Evolutionary conservation across 2,329 filamentous ascomycete genomes (phyloP), one percentile per base, ranked within the genome.

Genomic region (Diaporthe amygdali): DNA sequence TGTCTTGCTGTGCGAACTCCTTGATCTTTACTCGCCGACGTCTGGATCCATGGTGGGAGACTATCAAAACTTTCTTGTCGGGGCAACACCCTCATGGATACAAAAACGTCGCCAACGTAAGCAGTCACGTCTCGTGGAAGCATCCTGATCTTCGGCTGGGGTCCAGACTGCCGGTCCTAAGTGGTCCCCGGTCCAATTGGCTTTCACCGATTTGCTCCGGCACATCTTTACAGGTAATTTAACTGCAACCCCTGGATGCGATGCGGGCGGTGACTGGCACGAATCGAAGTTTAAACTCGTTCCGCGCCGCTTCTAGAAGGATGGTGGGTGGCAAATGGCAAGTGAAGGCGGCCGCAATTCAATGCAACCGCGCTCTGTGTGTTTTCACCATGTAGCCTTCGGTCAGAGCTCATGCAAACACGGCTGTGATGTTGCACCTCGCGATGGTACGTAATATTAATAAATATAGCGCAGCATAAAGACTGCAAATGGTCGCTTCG

Each of bases 381-480:
- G 12, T 8, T 8, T n/a, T 49, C 59, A 14, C 25, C 41, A 37
- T 8, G 27, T 22, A 27, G 27, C 41, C 14, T 10, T 12, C 5
- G n/a, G 59, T 30, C 9, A 37, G 10, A 22, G 9, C 37, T n/a
- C 52, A 55, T n/a, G 7, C 1, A 2, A 15, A 37, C 44, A 34
- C 20, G n/a, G 27, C 32, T 64, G 41, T 49, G 44, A 6, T 17
- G 30, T 49, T 49, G 44, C 30, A 37, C 44, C 59, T 12, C 20
- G 37, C 47, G 34, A 25, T 64, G 44, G 59, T 64, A n/a, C n/a
- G n/a, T n/a, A 49, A 44, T 37, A 64, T 64, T 64, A 64, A 64
- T 49, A 14, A 64, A 49, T 64, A 49, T 30, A 64, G n/a, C 37
- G 59, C 59, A 64, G 59, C 20, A 49, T 34, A n/a, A 14, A 25